These are phyloP conservation scores for Ceratocystis eucalypticola DNA, from an alignment of 2,329 filamentous ascomycete genomes.

Conservation along the genomic window DNA sequence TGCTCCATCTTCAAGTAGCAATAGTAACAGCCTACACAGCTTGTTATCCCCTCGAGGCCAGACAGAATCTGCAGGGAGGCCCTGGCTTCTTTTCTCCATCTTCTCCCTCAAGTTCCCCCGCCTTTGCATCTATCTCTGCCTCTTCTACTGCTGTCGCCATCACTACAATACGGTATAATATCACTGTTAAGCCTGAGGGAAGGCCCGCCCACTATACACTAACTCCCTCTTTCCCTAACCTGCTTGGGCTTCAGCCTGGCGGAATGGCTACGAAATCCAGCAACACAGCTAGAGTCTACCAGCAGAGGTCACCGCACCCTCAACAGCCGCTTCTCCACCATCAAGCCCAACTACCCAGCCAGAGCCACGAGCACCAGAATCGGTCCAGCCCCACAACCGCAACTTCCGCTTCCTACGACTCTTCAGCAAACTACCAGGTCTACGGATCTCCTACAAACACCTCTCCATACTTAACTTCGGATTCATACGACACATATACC, in stretches of 20 bases:
- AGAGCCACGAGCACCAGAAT: background rate
- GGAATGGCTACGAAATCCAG: conserved; percentile 28
- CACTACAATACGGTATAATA: conserved; percentile 2
- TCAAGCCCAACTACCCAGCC: background rate
- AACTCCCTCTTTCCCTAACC: conserved; percentile 31
- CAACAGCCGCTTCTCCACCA: background rate
- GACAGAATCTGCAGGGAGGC: conserved; percentile 4
- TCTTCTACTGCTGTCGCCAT: background rate
- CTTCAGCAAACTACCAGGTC: conserved; percentile 38
- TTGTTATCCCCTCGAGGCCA: background rate
- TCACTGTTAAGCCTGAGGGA: background rate
- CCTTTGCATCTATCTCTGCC: conserved; percentile 1
- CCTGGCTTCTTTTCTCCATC: conserved; percentile 7
- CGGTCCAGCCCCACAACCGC: conserved; percentile 47
- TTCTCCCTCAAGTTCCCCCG: conserved; percentile 4
- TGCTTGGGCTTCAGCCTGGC: conserved; percentile 48
- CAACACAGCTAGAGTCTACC: conserved; percentile 14
- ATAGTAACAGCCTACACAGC: background rate
- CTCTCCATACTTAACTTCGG: conserved; percentile 51
- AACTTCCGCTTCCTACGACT: conserved; percentile 47
- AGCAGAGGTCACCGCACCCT: background rate
- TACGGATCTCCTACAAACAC: conserved; percentile 33
- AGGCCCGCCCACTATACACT: conserved; percentile 9
- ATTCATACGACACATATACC: conserved; percentile 6
- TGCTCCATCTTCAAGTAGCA: background rate